Evolutionary conservation across 176 grass and related monocot species (phyloP).

Genomic region (Tuctoria greenei): DNA sequence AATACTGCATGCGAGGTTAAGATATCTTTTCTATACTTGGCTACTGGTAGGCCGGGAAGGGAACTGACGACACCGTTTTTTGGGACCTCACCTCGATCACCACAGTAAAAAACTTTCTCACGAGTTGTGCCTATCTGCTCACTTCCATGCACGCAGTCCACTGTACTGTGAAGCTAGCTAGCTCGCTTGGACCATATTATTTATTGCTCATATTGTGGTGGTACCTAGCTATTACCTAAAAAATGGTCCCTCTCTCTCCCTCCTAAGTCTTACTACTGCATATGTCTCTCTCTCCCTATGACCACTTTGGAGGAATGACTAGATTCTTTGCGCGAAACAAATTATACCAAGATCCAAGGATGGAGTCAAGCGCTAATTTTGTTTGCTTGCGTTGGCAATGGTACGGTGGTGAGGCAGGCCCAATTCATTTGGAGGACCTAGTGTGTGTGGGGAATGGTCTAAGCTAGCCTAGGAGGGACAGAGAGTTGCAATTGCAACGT

Average conservation of each 20-base stretch:
- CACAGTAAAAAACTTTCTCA: slow-evolving; percentile 29
- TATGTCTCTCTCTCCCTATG: slow-evolving; percentile 9
- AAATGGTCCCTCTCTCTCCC: slow-evolving; percentile 35
- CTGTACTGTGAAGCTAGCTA: background rate
- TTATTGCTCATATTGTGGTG: slow-evolving; percentile 39
- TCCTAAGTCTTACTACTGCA: slow-evolving; percentile 11
- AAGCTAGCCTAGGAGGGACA: background rate
- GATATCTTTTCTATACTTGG: slow-evolving; percentile 15
- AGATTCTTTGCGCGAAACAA: slow-evolving; percentile 32
- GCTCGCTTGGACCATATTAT: slow-evolving; percentile 30
- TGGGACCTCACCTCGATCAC: background rate
- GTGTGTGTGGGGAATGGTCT: background rate
- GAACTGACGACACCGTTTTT: background rate
- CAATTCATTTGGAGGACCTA: slow-evolving; percentile 21
- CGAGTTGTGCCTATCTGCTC: slow-evolving; percentile 42
- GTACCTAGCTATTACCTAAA: slow-evolving; percentile 16
- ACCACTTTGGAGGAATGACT: slow-evolving; percentile 40
- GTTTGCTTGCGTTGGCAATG: slow-evolving; percentile 26
- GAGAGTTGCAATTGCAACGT: background rate
- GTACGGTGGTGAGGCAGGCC: slow-evolving; percentile 15
- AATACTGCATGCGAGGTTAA: too few relatives aligned
- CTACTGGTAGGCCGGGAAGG: background rate
- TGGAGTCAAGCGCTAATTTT: slow-evolving; percentile 22
- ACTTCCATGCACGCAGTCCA: slow-evolving; percentile 21
- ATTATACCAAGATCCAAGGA: slow-evolving; percentile 11